Conservation (phyloP, 1,284 basidiomycete genomes). For the Rhodotorula glutinis region DNA sequence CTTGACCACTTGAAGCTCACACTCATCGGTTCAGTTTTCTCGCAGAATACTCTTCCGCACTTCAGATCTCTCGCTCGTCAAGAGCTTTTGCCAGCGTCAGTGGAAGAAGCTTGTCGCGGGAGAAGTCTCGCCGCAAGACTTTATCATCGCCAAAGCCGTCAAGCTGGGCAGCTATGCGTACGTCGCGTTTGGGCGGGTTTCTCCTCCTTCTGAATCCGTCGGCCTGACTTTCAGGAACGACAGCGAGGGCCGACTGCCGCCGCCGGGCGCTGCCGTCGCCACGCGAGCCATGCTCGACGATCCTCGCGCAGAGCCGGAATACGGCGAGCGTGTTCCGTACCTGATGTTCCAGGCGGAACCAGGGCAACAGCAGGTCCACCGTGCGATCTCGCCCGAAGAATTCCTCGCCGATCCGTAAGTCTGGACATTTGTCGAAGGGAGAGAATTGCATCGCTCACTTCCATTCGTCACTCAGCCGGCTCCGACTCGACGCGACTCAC, state of each 20-base stretch:
- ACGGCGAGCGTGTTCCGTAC: conserved; percentile 90
- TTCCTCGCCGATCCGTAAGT: conserved; percentile 67
- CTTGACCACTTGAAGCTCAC: accelerated
- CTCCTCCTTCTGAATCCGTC: too few relatives aligned
- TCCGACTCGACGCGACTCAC: conserved; percentile 76
- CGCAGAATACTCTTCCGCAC: conserved; percentile 78
- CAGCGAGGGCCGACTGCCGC: conserved; percentile 75
- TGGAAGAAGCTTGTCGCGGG: conserved; percentile 84
- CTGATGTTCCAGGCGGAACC: conserved; percentile 71
- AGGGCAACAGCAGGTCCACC: conserved; percentile 69
- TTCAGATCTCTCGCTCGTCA: conserved; percentile 82
- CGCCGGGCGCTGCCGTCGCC: conserved; percentile 85
- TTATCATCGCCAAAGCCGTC: conserved; percentile 92
- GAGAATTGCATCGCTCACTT: neutral
- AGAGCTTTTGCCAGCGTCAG: conserved; percentile 77
- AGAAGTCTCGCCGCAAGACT: conserved; percentile 78
- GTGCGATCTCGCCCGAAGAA: conserved; percentile 74
- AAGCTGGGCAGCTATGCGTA: conserved; percentile 85
- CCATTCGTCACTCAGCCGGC: conserved; percentile 51
- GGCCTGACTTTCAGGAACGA: neutral
- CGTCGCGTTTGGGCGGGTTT: neutral
- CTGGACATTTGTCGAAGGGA: conserved; percentile 4
- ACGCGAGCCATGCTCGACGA: conserved; percentile 71
- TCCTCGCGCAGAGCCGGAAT: conserved; percentile 77
- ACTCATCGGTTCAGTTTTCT: neutral